Base-by-base conservation (phyloP, 805 yeast genomes). In the Komagataella phaffii region DNA sequence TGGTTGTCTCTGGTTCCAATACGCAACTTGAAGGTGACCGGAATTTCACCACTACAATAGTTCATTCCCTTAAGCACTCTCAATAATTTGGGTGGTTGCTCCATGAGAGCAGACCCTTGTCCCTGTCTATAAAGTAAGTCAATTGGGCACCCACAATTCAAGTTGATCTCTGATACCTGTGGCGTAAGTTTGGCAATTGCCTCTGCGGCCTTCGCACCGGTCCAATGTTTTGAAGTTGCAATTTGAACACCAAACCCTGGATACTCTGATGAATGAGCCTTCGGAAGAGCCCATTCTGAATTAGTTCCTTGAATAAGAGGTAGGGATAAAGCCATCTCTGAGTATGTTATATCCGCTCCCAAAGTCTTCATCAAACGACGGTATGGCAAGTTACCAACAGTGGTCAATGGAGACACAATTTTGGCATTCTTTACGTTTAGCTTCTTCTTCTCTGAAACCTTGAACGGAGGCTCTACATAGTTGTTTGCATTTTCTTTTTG, bases 81-180 rank as follows among this genome's bases (percentile, higher is more conserved):
- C 46, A 85, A 63, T 67, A 90, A 68, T 60, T 87, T 80, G 2
- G 95, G 83, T 7, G 96, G 95, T 59, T 86, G 88, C 56, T 89
- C 97, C 74, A 93, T 70, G 51, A 93, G 74, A 0, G 96, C 98
- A 44, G 95, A 82, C 2, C 99, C 99, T 55, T 95, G 95, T 45
- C 99, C 99, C 63, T 86, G 88, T 58, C 91, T 79, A 66, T 83
- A 93, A n/a, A 93, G 72, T 59, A 93, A 74, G 64, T 95, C 99
- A 58, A 93, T 93, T 14, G 99, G 99, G 66, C 99, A 93, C 2
- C 99, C 99, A 62, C 96, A 85, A 68, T 93, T 93, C 60, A 93
- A 75, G 64, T 93, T 93, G 56, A 93, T 71, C 62, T 93, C 98
- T 30, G 84, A 77, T n/a, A 85, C 79, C 53, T 75, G 64, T 12